Base-by-base conservation (phyloP, 192 early-diverging fungal species). In the Backusella mclennaniae region DNA sequence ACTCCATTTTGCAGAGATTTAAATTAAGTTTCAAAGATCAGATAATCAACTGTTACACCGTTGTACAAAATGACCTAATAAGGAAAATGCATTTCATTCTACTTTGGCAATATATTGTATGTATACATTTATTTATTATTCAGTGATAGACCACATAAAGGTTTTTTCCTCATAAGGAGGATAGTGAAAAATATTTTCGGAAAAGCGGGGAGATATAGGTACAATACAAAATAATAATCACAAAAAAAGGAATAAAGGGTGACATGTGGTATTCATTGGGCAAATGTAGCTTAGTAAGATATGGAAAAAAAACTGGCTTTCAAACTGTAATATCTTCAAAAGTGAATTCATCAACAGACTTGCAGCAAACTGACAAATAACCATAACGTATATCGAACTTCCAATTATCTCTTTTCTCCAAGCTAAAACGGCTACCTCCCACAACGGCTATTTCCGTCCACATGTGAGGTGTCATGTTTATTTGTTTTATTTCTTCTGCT, bases 351-450 rank as follows among this genome's bases (percentile, higher is more conserved):
- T 71, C 44, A 5, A 49, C 70, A 44, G 70, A 71, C 26, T 23
- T 15, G 29, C 70, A 71, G n/a, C 44, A 31, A 14, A 71, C 29
- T 31, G 42, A 49, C 21, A 44, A 42, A 29, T 29, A 44, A 3
- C 70, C 70, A 46, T 41, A 71, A 26, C 39, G 70, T 49, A 71
- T 33, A 33, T 71, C 70, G 4, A 44, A 29, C 15, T 44, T 39
- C 70, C 70, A 71, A 49, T 71, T 44, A 46, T 44, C 39, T 29
- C 42, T 71, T 19, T 36, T 44, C 29, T 71, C 70, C 23, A 46
- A 49, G 4, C 39, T 12, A 42, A 71, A 42, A 29, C 56, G 56
- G 26, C 70, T 71, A 0, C 23, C 26, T 23, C 70, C 41, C 29
- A 44, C 70, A 15, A 49, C 35, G 3, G 39, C 70, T 49, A 71